These are phyloP conservation scores for Pyricularia sp. DNA, from an alignment of 2,329 filamentous ascomycete genomes.

Conservation along the genomic window DNA sequence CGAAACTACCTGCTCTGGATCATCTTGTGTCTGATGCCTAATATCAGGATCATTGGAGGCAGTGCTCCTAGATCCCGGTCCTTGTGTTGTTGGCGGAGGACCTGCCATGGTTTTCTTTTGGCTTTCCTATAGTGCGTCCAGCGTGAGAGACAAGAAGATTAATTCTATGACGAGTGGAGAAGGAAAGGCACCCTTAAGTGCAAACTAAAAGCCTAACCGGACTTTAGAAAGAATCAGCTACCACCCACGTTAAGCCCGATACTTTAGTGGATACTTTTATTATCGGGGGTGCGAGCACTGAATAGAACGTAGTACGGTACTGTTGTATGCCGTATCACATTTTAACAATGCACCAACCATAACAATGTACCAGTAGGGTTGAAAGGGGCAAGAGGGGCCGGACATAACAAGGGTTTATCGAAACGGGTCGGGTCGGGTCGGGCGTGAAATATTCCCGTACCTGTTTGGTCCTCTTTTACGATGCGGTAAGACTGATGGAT, in stretches of 20 bases:
- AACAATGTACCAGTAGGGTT: background rate
- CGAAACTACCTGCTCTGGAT: background rate
- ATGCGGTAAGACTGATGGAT: background rate
- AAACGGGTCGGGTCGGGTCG: background rate
- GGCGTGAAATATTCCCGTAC: background rate
- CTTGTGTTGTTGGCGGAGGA: background rate
- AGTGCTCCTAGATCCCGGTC: background rate
- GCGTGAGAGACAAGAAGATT: background rate
- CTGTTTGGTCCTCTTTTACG: background rate
- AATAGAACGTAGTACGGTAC: background rate
- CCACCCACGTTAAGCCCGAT: background rate
- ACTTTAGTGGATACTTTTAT: background rate
- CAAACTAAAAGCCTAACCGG: background rate
- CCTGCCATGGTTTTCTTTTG: background rate
- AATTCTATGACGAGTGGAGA: background rate
- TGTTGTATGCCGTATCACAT: background rate
- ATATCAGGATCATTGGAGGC: background rate
- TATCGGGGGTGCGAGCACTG: background rate
- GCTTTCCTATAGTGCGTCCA: background rate
- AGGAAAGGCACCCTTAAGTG: background rate
- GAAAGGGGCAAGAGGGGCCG: background rate
- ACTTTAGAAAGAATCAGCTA: background rate
- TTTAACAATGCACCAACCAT: background rate
- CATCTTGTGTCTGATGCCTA: background rate
- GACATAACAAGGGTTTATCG: background rate